Base-by-base conservation (phyloP, 1,284 basidiomycete species). In the Cryptococcus maquisensis region DNA sequence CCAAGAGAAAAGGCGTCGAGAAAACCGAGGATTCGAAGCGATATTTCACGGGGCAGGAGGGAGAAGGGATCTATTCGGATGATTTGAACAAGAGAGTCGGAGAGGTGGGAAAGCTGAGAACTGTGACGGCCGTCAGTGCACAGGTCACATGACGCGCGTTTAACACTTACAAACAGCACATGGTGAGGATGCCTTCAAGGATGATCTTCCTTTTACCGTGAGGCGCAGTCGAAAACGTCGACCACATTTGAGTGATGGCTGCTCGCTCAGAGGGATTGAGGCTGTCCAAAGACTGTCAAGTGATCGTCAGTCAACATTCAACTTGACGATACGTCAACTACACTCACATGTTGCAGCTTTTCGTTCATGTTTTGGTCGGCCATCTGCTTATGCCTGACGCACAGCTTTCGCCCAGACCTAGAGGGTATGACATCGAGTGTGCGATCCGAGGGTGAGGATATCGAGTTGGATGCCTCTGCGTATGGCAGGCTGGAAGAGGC, bases 1-100 rank as follows among this genome's bases (percentile, higher is more conserved):
- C 95, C 96, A 16, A 99, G 84, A 8, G 91, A 95, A 24, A 87
- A 94, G 20, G 96, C 94, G 70, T 99, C 95, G 67, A 98, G 88
- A 73, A 91, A 86, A 47, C 86, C 84, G 53, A 99, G 86, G 54
- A 98, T 85, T 71, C 87, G 91, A 71, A 99, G 84, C 16, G 84
- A 85, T 57, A 96, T 83, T 73, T 99, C 95, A 54, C 89, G 85
- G 0, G 95, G 96, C 46, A 99, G 83, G 61, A 93, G 84, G 46
- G 83, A 79, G 77, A 98, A 95, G 9, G 96, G 96, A 74, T 99
- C 96, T 71, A 96, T 87, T 60, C 95, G 87, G 73, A 96, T 97
- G 59, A 97, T 86, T 62, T 90, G 85, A 23, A 86, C 81, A 54
- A 98, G 86, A 55, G 94, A 89, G 59, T 96, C 90, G 15, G 91